These are phyloP conservation scores for Phaeosphaeria sp. DNA, from an alignment of 2,329 filamentous ascomycete species.

Conservation along the genomic window DNA sequence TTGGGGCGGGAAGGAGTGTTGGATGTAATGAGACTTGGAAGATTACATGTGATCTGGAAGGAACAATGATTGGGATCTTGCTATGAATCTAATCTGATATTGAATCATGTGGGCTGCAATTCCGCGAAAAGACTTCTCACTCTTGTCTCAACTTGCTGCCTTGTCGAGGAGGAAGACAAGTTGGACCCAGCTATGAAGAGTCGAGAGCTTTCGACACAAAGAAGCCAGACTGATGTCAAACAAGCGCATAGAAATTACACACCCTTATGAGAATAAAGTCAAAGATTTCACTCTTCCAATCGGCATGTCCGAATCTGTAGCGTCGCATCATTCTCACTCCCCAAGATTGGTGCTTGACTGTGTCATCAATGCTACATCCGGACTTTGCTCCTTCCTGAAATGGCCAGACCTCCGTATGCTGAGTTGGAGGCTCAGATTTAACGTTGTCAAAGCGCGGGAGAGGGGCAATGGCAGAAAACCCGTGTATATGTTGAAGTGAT, in stretches of 20 bases:
- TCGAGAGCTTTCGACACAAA: too few relatives aligned
- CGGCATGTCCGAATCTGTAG: conserved; percentile 1
- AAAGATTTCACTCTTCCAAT: background rate
- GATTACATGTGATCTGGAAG: background rate
- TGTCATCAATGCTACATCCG: background rate
- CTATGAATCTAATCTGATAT: too few relatives aligned
- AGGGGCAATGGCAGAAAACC: background rate
- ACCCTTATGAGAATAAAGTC: too few relatives aligned
- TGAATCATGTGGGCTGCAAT: too few relatives aligned
- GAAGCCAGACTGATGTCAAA: too few relatives aligned
- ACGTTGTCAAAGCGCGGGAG: background rate
- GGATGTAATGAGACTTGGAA: background rate
- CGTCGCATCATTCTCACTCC: background rate
- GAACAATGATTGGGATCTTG: too few relatives aligned
- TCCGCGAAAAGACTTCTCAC: too few relatives aligned
- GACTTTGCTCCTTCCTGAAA: conserved; percentile 1
- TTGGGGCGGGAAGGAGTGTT: background rate
- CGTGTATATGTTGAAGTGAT: background rate
- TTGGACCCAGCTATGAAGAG: too few relatives aligned
- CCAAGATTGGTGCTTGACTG: background rate
- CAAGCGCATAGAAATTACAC: too few relatives aligned
- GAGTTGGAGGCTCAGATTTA: background rate
- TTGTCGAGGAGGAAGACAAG: too few relatives aligned
- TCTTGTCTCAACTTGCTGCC: too few relatives aligned
- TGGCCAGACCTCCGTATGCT: background rate